These are phyloP conservation scores for Exophiala phaeomuriformis DNA, from an alignment of 2,329 filamentous ascomycete species.

Conservation along the genomic window DNA sequence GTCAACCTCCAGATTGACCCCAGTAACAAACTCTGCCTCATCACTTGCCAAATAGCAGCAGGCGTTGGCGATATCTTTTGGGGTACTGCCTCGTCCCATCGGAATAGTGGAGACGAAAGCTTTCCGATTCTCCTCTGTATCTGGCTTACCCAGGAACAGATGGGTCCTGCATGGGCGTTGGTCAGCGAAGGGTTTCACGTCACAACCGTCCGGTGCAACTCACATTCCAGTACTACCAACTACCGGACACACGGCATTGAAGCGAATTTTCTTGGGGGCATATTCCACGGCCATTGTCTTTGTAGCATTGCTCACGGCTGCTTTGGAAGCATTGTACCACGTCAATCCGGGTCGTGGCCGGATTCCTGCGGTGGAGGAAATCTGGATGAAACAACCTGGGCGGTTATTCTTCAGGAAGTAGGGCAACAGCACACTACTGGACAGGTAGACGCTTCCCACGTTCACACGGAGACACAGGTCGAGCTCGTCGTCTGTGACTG, in stretches of 20 bases:
- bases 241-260: conserved; percentile 65
- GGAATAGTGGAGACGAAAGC: conserved; percentile 40
- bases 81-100: conserved; percentile 38
- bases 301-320: conserved; percentile 56
- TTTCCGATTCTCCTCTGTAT: conserved; percentile 40
- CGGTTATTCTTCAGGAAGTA: conserved; percentile 21
- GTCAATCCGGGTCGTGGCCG: conserved; percentile 22
- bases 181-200: not conserved
- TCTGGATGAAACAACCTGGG: conserved; percentile 21
- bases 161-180: conserved; percentile 29
- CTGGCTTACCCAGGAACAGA: conserved; percentile 37
- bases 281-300: conserved; percentile 67
- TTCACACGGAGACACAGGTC: conserved; percentile 45
- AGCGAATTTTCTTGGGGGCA: conserved; percentile 62
- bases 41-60: conserved; percentile 64
- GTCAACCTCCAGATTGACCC: conserved; percentile 26
- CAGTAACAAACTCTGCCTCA: conserved; percentile 60
- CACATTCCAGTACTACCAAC: conserved; percentile 57
- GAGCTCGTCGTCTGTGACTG: conserved; percentile 42
- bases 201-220: conserved; percentile 1
- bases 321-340: conserved; percentile 55
- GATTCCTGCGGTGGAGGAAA: conserved; percentile 22
- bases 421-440: conserved; percentile 20
- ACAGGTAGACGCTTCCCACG: conserved; percentile 25
- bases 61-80: conserved; percentile 61